phyloP scores from a whole-genome alignment of 768 basidiomycete species.

The Panellus pusillus region DNA sequence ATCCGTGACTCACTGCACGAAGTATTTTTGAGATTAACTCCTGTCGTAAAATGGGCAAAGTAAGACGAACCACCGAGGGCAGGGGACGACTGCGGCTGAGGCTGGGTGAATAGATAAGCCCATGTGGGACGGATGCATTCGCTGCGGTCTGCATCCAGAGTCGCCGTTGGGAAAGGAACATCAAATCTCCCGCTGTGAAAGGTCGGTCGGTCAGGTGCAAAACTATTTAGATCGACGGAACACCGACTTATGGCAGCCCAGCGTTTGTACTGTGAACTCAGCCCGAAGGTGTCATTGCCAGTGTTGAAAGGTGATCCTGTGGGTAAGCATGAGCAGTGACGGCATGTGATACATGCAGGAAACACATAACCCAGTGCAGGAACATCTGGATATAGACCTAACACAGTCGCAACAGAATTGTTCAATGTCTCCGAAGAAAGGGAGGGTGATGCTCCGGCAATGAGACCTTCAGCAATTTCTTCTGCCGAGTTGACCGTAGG shows the following conservation, averaged over 20 bases:
- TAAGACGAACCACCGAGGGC: slow-evolving; percentile 30
- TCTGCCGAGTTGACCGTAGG: slow-evolving; percentile 25
- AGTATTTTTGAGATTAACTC: background rate
- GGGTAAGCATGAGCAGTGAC: background rate
- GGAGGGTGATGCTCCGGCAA: slow-evolving; percentile 28
- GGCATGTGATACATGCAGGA: background rate
- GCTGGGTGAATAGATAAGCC: slow-evolving; percentile 42
- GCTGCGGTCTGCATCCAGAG: slow-evolving; percentile 35
- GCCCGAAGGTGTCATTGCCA: slow-evolving; percentile 41
- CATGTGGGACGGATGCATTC: slow-evolving; percentile 31
- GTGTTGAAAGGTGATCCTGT: slow-evolving; percentile 45
- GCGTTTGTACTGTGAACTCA: slow-evolving; percentile 40
- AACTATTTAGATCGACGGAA: background rate
- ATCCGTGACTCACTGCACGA: slow-evolving; percentile 29
- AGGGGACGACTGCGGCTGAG: slow-evolving; percentile 23
- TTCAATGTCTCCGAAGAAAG: slow-evolving; percentile 20
- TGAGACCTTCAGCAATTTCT: slow-evolving; percentile 20
- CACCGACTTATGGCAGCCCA: slow-evolving; percentile 22
- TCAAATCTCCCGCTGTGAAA: slow-evolving; percentile 22
- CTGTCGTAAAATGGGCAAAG: slow-evolving; percentile 7
- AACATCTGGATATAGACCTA: slow-evolving; percentile 42
- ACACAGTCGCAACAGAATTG: slow-evolving; percentile 22
- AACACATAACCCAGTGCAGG: slow-evolving; percentile 29
- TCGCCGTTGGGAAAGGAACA: slow-evolving; percentile 31
- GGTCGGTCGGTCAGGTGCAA: background rate